Evolutionary conservation across 2,329 filamentous ascomycete species (phyloP).

Genomic region (Ophiostoma fasciatum): DNA sequence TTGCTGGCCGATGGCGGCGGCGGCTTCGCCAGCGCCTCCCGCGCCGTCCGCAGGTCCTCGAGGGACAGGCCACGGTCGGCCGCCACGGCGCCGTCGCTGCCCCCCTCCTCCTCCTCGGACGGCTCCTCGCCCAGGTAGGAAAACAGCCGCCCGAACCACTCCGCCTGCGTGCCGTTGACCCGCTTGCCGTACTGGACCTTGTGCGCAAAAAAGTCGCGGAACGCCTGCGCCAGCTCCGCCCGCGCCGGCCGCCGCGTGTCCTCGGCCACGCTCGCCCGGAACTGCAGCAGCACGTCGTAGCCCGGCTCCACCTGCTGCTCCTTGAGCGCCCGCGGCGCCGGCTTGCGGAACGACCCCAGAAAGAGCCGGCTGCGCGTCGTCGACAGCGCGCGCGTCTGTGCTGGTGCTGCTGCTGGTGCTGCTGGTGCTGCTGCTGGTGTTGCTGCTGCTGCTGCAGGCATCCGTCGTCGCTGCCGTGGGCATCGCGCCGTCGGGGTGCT

Average conservation of each 20-base stretch:
- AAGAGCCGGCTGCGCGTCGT: slow-evolving; percentile 32
- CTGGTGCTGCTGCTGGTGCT: too few relatives aligned
- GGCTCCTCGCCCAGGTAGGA: slow-evolving; percentile 42
- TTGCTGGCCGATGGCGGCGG: not conserved
- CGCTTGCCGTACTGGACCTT: slow-evolving; percentile 32
- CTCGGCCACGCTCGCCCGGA: slow-evolving; percentile 47
- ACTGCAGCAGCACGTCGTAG: slow-evolving; percentile 54
- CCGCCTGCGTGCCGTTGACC: slow-evolving; percentile 52
- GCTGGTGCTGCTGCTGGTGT: too few relatives aligned
- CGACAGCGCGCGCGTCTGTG: not conserved
- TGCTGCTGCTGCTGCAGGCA: too few relatives aligned
- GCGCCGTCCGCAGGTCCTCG: slow-evolving; percentile 29
- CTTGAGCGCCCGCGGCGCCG: slow-evolving; percentile 43
- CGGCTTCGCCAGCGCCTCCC: slow-evolving; percentile 16
- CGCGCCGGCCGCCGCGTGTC: slow-evolving; percentile 48
- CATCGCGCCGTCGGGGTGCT: not conserved
- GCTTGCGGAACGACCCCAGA: slow-evolving; percentile 42
- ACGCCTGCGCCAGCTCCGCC: slow-evolving; percentile 49
- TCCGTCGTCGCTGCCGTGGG: too few relatives aligned
- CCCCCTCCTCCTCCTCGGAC: slow-evolving; percentile 24
- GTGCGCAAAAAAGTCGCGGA: slow-evolving; percentile 46
- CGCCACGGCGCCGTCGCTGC: not conserved
- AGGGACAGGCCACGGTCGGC: slow-evolving; percentile 19
- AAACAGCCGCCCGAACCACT: slow-evolving; percentile 36
- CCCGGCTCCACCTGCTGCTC: slow-evolving; percentile 53